Conservation (phyloP, 345 rosid genomes). For the Citrus reticulata region DNA sequence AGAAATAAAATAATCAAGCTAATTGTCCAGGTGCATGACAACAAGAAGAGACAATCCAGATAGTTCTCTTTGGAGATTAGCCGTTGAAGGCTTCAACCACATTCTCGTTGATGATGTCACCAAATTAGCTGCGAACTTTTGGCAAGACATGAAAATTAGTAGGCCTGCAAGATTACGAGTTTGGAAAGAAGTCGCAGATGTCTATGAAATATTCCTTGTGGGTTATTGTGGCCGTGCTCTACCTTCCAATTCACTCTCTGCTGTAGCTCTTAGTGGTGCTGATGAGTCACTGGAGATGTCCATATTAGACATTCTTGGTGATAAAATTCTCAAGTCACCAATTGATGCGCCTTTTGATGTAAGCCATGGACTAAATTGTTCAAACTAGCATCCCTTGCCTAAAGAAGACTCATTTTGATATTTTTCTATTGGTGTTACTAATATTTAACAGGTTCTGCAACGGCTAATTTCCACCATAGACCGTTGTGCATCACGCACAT, state of each 20-base stretch:
- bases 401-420: not conserved
- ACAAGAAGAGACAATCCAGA: slow-evolving; percentile 93
- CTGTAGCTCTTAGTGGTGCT: slow-evolving; percentile 38
- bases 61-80: slow-evolving; percentile 88
- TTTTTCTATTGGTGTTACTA: slow-evolving; percentile 2
- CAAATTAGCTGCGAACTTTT: slow-evolving; percentile 32
- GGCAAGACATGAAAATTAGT: slow-evolving; percentile 45
- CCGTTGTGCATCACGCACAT: slow-evolving; percentile 94
- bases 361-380: slow-evolving; percentile 25
- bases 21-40: slow-evolving; percentile 71
- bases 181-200: slow-evolving; percentile 98
- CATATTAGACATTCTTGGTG: slow-evolving; percentile 66
- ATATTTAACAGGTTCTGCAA: slow-evolving; percentile 57
- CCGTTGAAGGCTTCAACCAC: slow-evolving; percentile 85
- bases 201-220: slow-evolving; percentile 87
- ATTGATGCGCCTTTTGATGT: slow-evolving; percentile 84
- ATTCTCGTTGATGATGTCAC: slow-evolving; percentile 65
- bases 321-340: slow-evolving; percentile 65
- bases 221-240: slow-evolving; percentile 97
- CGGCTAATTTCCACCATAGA: slow-evolving; percentile 84
- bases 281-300: slow-evolving; percentile 92
- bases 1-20: slow-evolving; percentile 14
- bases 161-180: slow-evolving; percentile 67
- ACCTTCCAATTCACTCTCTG: slow-evolving; percentile 68
- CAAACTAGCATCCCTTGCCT: not conserved